phyloP scores from a whole-genome alignment of 1,284 basidiomycete species.

The Austropuccinia psidii region DNA sequence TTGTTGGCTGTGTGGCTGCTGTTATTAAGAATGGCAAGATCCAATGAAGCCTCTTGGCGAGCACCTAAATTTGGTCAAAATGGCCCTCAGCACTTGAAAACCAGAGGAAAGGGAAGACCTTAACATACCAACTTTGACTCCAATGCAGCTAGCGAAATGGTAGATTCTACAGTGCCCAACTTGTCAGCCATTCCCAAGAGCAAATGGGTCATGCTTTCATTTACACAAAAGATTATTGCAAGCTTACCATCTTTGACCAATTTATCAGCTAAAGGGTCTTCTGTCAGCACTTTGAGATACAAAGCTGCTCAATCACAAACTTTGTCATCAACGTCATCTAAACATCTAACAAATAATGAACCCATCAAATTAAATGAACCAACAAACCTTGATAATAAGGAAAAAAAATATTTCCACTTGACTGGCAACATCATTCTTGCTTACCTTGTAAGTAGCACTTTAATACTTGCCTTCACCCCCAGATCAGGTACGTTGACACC shows the following conservation, averaged over 20 bases:
- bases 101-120: too few species aligned
- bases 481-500: slow-evolving; percentile 77
- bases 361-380: slow-evolving; percentile 13
- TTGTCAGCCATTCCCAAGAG: too few species aligned
- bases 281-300: slow-evolving; percentile 76
- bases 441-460: slow-evolving; percentile 71
- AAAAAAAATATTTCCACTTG: neutral
- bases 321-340: slow-evolving; percentile 98
- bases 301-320: slow-evolving; percentile 95
- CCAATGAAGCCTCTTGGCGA: slow-evolving; percentile 30
- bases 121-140: slow-evolving; percentile 82
- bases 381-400: neutral
- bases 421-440: too few species aligned
- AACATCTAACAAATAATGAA: slow-evolving; percentile 57
- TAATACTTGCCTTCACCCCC: slow-evolving; percentile 72
- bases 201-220: too few species aligned
- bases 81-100: too few species aligned
- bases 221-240: too few species aligned
- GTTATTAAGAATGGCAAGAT: slow-evolving; percentile 34
- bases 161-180: too few species aligned
- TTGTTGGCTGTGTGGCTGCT: slow-evolving; percentile 51
- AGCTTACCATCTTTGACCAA: slow-evolving; percentile 81
- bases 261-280: slow-evolving; percentile 67
- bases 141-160: slow-evolving; percentile 76
- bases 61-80: too few species aligned